Conservation (phyloP, 371 early-diverging fungal genomes). For the Mucor saturninus region DNA sequence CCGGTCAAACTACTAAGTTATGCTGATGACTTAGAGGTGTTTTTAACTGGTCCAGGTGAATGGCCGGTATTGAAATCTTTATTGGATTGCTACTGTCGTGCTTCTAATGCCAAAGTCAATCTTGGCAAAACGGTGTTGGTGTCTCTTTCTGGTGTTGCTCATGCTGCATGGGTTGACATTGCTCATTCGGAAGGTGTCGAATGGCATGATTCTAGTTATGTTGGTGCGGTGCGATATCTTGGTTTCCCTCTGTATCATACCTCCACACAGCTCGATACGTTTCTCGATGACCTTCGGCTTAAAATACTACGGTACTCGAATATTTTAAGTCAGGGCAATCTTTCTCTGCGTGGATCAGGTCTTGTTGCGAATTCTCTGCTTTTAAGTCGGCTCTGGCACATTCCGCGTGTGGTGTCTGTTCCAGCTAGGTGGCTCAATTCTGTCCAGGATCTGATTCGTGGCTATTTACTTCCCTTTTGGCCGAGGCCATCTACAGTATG, state of each 20-base stretch:
- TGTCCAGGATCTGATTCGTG: neutral
- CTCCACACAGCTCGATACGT: neutral
- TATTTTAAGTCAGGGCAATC: neutral
- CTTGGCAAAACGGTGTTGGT: slow-evolving; percentile 13
- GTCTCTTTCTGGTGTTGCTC: slow-evolving; percentile 8
- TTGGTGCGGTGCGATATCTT: slow-evolving; percentile 7
- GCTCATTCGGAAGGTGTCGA: neutral
- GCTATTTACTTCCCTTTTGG: neutral
- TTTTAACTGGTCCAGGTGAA: slow-evolving; percentile 11
- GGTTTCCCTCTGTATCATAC: slow-evolving; percentile 17
- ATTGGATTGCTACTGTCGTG: neutral
- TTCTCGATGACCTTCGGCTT: neutral
- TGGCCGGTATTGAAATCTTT: neutral
- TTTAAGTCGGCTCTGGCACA: slow-evolving; percentile 9
- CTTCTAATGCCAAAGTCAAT: slow-evolving; percentile 25
- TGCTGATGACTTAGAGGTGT: slow-evolving; percentile 29
- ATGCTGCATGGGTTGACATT: neutral
- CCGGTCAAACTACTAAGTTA: slow-evolving; percentile 26
- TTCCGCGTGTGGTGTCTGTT: slow-evolving; percentile 8
- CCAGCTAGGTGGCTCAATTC: neutral
- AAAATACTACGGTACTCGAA: slow-evolving; percentile 2
- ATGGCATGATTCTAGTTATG: neutral
- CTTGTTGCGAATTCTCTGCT: slow-evolving; percentile 17
- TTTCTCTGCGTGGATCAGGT: too few relatives aligned
- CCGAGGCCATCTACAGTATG: slow-evolving; percentile 6